Conservation (phyloP, 2,329 filamentous ascomycete species). For the Cordyceps fumosorosea region DNA sequence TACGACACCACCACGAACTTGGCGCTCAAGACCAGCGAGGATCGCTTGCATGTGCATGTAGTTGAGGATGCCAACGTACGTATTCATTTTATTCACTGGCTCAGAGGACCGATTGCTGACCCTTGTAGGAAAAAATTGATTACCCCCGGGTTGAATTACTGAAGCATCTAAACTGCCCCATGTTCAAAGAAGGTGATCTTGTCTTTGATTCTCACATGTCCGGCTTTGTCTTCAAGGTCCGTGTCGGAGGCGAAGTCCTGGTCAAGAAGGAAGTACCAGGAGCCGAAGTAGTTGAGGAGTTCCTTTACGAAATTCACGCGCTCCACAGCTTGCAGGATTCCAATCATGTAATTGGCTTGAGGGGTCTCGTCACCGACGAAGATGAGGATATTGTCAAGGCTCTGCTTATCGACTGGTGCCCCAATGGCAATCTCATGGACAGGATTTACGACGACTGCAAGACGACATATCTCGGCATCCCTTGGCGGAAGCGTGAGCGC, state of each 20-base stretch:
- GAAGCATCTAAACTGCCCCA: slow-evolving; percentile 61
- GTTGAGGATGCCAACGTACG: slow-evolving; percentile 84
- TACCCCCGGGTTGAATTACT: slow-evolving; percentile 72
- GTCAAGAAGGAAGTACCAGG: slow-evolving; percentile 99
- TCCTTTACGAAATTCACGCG: slow-evolving; percentile 94
- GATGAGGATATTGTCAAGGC: slow-evolving; percentile 80
- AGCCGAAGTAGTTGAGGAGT: slow-evolving; percentile 91
- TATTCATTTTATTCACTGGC: slow-evolving; percentile 17
- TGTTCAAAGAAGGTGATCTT: slow-evolving; percentile 66
- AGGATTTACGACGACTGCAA: slow-evolving; percentile 74
- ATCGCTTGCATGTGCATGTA: slow-evolving; percentile 88
- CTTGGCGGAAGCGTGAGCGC: slow-evolving; percentile 69
- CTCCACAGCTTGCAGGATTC: slow-evolving; percentile 71
- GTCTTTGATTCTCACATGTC: slow-evolving; percentile 89
- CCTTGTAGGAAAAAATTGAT: slow-evolving; percentile 67
- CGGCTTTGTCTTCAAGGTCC: slow-evolving; percentile 94
- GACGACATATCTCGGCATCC: slow-evolving; percentile 45
- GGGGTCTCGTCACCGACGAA: slow-evolving; percentile 84
- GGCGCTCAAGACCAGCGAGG: slow-evolving; percentile 82
- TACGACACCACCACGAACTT: slow-evolving; percentile 95
- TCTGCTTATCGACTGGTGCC: slow-evolving; percentile 80
- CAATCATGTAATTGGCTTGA: slow-evolving; percentile 73
- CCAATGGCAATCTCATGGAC: slow-evolving; percentile 82
- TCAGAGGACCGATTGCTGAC: slow-evolving; percentile 15
- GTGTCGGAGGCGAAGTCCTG: slow-evolving; percentile 57